Evolutionary conservation across 2,329 filamentous ascomycete species (phyloP).

Genomic region (Colletotrichum cereale): DNA sequence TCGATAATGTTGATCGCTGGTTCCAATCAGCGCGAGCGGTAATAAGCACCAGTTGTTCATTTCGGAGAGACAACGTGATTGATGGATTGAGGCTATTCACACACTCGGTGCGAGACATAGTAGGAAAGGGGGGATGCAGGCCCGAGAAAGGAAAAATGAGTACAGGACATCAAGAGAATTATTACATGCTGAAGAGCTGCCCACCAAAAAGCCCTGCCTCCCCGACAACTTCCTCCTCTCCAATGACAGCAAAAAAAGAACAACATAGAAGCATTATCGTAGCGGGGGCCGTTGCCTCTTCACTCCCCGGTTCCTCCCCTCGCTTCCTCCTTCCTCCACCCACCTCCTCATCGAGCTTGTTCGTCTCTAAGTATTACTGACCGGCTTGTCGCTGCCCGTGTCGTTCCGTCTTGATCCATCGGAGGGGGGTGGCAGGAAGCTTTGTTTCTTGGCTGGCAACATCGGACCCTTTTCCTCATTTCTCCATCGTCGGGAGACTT

Average conservation of each 20-base stretch:
- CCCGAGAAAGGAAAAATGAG: conserved; percentile 47
- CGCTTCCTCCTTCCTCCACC: conserved; percentile 23
- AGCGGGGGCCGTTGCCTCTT: conserved; percentile 38
- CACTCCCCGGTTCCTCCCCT: conserved; percentile 12
- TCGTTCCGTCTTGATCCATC: conserved; percentile 11
- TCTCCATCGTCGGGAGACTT: conserved; percentile 21
- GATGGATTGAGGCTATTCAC: conserved; percentile 35
- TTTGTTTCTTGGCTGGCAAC: conserved; percentile 15
- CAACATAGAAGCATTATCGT: conserved; percentile 43
- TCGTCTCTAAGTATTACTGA: conserved; percentile 27
- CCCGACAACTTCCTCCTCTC: conserved; percentile 44
- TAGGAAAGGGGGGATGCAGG: conserved; percentile 42
- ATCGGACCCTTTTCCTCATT: conserved; percentile 9
- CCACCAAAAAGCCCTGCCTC: conserved; percentile 47
- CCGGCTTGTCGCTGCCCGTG: conserved; percentile 18
- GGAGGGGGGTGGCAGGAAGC: neutral
- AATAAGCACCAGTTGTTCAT: neutral
- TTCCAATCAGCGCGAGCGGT: neutral
- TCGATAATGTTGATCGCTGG: neutral
- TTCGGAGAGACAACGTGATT: conserved; percentile 22
- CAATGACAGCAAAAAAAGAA: conserved; percentile 26
- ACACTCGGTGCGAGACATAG: conserved; percentile 35
- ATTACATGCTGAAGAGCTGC: conserved; percentile 62
- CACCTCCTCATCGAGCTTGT: neutral
- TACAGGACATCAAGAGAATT: conserved; percentile 58